Evolutionary conservation across 345 rosid species (phyloP).

Genomic region (Boechera divaricarpa): DNA sequence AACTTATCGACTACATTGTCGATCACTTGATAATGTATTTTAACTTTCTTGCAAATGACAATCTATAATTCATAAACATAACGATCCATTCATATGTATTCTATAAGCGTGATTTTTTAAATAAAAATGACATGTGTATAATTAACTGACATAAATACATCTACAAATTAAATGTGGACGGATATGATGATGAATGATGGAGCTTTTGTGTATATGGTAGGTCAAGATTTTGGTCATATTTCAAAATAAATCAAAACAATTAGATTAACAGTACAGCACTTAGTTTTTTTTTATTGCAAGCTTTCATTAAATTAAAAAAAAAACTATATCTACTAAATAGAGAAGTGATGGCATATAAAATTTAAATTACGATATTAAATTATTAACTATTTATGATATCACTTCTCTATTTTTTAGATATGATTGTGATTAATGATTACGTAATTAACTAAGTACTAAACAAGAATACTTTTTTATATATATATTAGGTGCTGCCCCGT

Average conservation of each 20-base stretch:
- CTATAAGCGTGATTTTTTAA: neutral
- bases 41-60: neutral
- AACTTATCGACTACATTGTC: neutral
- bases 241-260: too few relatives aligned
- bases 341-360: too few relatives aligned
- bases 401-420: neutral
- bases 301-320: too few relatives aligned
- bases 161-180: neutral
- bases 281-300: too few relatives aligned
- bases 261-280: too few relatives aligned
- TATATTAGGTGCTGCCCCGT: too few relatives aligned
- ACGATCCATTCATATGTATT: neutral
- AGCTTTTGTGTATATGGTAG: neutral
- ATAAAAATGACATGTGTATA: neutral
- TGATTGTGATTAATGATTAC: neutral
- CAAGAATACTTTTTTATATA: too few relatives aligned
- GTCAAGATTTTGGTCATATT: too few relatives aligned
- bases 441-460: constrained; percentile 14
- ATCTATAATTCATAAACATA: neutral
- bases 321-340: too few relatives aligned
- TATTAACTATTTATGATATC: neutral
- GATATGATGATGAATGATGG: neutral
- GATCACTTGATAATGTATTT: neutral
- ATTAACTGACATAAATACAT: neutral
- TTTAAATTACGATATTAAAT: too few relatives aligned